Base-by-base conservation (phyloP, 345 rosid species). In the Eutrema heterophyllum region DNA sequence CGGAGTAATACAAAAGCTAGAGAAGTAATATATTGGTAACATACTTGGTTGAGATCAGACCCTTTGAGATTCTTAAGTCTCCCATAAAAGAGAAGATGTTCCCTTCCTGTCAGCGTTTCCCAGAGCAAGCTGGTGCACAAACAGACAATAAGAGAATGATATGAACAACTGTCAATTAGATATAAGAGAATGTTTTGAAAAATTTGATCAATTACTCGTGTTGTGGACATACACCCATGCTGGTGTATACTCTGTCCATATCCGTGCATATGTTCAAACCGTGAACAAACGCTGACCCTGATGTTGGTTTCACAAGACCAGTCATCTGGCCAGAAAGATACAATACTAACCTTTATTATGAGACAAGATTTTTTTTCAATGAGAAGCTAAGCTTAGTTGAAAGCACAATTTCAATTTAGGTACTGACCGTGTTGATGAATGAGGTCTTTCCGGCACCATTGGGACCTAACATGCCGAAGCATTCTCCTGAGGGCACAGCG, bases 361-460 rank as follows among this genome's bases (percentile, higher is more conserved):
- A 36, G 24, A 21, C 24, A 21, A 2, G 1, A 2, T 21, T 21
- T 21, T 21, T 21, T 21, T 21, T 15, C 61, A 56, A 41, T 13
- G 1, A 64, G 48, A 73, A 44, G 7, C 18, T 45, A 45, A 18
- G 43, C 40, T 21, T 21, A 21, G 24, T 21, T 21, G 21, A 21
- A 21, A 21, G 1, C 21, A 21, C 21, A 21, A 21, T 21, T 1
- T 21, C 21, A 1, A 21, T n/a, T n/a, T n/a, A n/a, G n/a, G 48
- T 33, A 81, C 86, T 79, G 36, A 92, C 99, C 99, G 83, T 95
- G 46, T 82, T 88, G 44, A 95, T 95, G 54, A 95, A 88, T 30
- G 97, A 92, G 48, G 99, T 89, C 76, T 95, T 95, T 14, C 99
- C 97, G 3, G 99, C 97, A 60, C 97, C 99, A 78, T 95, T 95